Conservation (phyloP, 306 rosid species). For the Rosa chinensis region DNA sequence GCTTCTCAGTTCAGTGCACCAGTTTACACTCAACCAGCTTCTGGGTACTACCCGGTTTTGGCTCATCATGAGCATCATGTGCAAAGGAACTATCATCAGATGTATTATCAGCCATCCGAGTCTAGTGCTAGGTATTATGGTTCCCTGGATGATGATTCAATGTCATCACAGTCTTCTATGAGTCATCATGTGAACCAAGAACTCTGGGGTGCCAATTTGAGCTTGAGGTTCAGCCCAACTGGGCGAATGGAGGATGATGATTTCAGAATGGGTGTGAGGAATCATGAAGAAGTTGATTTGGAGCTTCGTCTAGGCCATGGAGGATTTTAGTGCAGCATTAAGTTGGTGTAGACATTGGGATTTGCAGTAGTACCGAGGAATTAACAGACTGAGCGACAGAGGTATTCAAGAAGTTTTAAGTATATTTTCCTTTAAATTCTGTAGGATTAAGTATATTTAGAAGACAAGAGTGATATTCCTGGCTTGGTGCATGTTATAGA, state of each 20-base stretch:
- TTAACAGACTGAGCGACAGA: background rate
- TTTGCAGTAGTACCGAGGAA: background rate
- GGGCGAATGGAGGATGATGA: constrained; percentile 31
- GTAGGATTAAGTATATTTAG: background rate
- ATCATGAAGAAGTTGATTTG: constrained; percentile 66
- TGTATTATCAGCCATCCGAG: constrained; percentile 37
- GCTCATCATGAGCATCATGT: constrained; percentile 23
- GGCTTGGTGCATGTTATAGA: background rate
- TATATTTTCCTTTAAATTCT: background rate
- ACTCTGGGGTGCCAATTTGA: constrained; percentile 60
- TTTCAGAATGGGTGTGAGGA: constrained; percentile 31
- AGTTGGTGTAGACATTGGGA: background rate
- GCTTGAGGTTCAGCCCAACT: constrained; percentile 50
- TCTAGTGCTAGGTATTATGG: constrained; percentile 21
- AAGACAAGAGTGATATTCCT: background rate
- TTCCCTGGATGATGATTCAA: constrained; percentile 16
- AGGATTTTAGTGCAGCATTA: background rate
- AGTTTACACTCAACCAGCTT: constrained; percentile 24
- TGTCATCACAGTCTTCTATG: constrained; percentile 34
- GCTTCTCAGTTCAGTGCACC: constrained; percentile 32
- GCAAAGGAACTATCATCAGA: constrained; percentile 37
- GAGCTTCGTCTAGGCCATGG: constrained; percentile 85
- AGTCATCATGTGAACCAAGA: constrained; percentile 41
- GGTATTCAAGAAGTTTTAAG: background rate
- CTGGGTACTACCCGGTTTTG: constrained; percentile 27